phyloP scores from a whole-genome alignment of 768 basidiomycete genomes.

The Lyophyllum atratum region DNA sequence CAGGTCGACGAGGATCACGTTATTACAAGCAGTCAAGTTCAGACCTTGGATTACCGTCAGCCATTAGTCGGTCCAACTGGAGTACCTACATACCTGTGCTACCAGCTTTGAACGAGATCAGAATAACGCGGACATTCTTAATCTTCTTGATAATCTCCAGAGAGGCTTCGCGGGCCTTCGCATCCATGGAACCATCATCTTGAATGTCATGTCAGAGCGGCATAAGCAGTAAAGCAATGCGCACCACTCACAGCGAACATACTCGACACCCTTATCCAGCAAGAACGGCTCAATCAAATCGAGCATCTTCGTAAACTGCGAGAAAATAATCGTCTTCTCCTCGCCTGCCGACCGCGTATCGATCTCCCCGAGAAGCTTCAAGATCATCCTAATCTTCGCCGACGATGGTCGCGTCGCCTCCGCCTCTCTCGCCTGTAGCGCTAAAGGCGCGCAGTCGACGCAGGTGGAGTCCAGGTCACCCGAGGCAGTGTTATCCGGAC shows the following conservation, averaged over 20 bases:
- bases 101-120: conserved; percentile 97
- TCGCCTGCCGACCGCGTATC: conserved; percentile 52
- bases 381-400: conserved; percentile 84
- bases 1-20: conserved; percentile 89
- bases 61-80: conserved; percentile 7
- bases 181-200: conserved; percentile 91
- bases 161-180: conserved; percentile 74
- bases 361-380: conserved; percentile 71
- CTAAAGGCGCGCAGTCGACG: conserved; percentile 56
- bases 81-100: conserved; percentile 66
- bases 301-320: conserved; percentile 88
- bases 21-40: conserved; percentile 91
- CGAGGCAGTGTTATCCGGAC: conserved; percentile 35
- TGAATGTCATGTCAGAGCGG: conserved; percentile 8
- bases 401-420: conserved; percentile 67
- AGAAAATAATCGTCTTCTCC: conserved; percentile 97
- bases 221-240: background rate
- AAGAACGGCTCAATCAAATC: conserved; percentile 88
- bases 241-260: conserved; percentile 79
- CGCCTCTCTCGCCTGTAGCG: conserved; percentile 46
- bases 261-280: conserved; percentile 62
- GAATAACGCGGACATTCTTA: conserved; percentile 65
- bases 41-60: conserved; percentile 52
- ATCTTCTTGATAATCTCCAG: conserved; percentile 71
- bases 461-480: conserved; percentile 54